Evolutionary conservation across 306 rosid genomes (phyloP).

Genomic region (Vachellia pachyceras): DNA sequence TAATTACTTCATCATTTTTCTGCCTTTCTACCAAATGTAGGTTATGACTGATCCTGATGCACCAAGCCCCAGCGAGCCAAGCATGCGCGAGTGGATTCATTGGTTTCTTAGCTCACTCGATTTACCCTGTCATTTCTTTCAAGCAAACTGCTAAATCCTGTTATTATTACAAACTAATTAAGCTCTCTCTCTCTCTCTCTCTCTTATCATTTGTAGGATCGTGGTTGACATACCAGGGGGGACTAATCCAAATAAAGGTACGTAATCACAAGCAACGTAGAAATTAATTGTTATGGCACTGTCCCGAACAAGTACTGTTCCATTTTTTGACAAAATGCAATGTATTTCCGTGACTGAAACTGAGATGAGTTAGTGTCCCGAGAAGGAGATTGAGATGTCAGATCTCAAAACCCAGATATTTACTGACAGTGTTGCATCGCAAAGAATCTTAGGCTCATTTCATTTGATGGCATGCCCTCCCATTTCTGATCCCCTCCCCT

Average conservation of each 20-base stretch:
- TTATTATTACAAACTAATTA: not conserved
- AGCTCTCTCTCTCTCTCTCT: not conserved
- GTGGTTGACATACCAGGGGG: slow-evolving; percentile 88
- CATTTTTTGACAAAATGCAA: not conserved
- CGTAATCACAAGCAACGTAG: not conserved
- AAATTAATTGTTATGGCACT: not conserved
- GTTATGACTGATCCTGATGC: slow-evolving; percentile 97
- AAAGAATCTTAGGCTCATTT: slow-evolving; percentile 19
- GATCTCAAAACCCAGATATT: not conserved
- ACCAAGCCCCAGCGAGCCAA: slow-evolving; percentile 96
- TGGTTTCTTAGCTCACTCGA: slow-evolving; percentile 47
- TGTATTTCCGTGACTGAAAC: not conserved
- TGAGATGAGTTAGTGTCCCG: not conserved
- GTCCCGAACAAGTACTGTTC: not conserved
- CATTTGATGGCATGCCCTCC: slow-evolving; percentile 36
- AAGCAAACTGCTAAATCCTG: not conserved
- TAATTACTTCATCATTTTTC: not conserved
- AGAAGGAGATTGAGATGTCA: not conserved
- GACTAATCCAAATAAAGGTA: slow-evolving; percentile 65
- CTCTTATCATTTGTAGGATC: slow-evolving; percentile 48
- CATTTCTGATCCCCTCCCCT: slow-evolving; percentile 14
- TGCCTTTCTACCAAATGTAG: slow-evolving; percentile 42
- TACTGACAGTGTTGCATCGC: not conserved
- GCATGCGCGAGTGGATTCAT: slow-evolving; percentile 85
- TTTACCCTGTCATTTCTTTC: not conserved